Conservation (phyloP, 2,329 filamentous ascomycete genomes). For the Hymenoscyphus salicellus region DNA sequence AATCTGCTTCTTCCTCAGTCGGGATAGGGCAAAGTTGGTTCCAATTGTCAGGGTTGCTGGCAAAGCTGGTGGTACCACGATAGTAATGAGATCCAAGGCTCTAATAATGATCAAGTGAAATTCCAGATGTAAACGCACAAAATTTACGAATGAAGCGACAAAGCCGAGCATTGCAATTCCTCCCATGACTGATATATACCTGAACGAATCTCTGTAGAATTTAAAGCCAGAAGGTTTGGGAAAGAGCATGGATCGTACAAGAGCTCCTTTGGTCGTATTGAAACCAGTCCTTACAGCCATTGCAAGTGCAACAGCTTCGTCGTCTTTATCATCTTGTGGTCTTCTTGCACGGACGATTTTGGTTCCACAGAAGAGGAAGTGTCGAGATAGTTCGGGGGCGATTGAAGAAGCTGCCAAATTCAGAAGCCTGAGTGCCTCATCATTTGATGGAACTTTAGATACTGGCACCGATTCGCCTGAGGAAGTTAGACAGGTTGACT, state of each 20-base stretch:
- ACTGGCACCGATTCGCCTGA: constrained; percentile 91
- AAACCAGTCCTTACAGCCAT: constrained; percentile 94
- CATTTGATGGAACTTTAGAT: constrained; percentile 80
- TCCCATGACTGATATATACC: constrained; percentile 96
- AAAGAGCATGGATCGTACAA: constrained; percentile 97
- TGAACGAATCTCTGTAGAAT: constrained; percentile 95
- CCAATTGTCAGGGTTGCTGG: constrained; percentile 95
- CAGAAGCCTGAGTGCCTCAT: constrained; percentile 73
- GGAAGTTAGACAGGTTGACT: not conserved
- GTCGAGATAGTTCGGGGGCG: constrained; percentile 75
- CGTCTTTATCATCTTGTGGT: constrained; percentile 79
- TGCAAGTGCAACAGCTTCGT: constrained; percentile 86
- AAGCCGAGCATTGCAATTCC: constrained; percentile 83
- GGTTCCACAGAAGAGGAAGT: constrained; percentile 92
- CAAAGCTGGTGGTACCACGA: constrained; percentile 91
- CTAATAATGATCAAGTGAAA: constrained; percentile 91
- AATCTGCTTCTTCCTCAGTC: constrained; percentile 84
- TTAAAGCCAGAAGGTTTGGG: constrained; percentile 98
- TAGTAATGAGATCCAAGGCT: constrained; percentile 92
- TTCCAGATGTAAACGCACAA: constrained; percentile 75
- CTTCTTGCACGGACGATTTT: constrained; percentile 88
- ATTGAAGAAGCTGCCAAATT: constrained; percentile 79
- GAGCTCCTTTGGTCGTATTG: constrained; percentile 92
- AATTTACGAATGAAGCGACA: constrained; percentile 87
- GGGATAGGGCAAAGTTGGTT: constrained; percentile 86